Conservation (phyloP, 2,329 filamentous ascomycete species). For the Fusarium redolens region DNA sequence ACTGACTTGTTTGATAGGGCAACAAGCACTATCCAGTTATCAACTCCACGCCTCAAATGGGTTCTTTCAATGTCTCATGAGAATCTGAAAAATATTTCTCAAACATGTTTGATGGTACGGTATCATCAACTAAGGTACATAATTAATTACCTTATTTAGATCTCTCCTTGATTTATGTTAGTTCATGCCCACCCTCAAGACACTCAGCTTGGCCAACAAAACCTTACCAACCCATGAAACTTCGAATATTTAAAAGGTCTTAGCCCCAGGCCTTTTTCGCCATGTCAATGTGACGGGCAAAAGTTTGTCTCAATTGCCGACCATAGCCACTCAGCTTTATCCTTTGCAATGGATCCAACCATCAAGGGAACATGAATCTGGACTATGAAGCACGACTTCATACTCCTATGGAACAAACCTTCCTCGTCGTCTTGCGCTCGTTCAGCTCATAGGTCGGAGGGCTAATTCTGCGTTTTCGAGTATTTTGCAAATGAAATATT, state of each 20-base stretch:
- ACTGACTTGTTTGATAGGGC: conserved; percentile 7
- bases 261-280: not conserved
- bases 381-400: not conserved
- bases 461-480: not conserved
- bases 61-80: not conserved
- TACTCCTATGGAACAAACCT: not conserved
- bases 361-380: not conserved
- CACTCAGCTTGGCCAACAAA: not conserved
- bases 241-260: not conserved
- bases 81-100: not conserved
- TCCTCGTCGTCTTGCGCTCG: not conserved
- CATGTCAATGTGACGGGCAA: not conserved
- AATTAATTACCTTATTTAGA: not conserved
- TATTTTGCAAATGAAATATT: not conserved
- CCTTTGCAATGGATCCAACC: not conserved
- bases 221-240: not conserved
- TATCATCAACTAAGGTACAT: not conserved
- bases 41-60: not conserved
- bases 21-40: not conserved
- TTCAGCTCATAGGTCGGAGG: not conserved
- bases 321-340: not conserved
- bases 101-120: not conserved
- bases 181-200: not conserved
- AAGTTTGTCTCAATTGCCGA: not conserved
- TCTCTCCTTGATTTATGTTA: not conserved